Evolutionary conservation across 2,329 filamentous ascomycete genomes (phyloP), one percentile per base, ranked within the genome.

Genomic region (Trichophaea hybrida): DNA sequence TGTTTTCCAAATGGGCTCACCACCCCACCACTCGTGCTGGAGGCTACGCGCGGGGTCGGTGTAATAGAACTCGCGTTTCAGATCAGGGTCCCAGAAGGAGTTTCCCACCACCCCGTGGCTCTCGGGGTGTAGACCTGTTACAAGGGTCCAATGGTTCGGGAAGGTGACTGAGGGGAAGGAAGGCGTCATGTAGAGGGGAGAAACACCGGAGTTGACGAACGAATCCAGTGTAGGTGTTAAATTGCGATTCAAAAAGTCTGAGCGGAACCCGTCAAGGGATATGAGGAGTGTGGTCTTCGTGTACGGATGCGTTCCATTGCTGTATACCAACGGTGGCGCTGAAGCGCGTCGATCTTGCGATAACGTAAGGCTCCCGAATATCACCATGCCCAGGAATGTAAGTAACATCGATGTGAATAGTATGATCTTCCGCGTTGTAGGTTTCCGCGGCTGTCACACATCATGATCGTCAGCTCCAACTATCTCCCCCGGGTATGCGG

Each of bases 151-250:
- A 72, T 97, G 93, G 68, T 97, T 91, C 10, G 93, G 93, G 68
- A 98, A 98, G 0, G 93, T 98, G 50, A 98, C 88, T 24, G 88
- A 94, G 0, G 93, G 93, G 66, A 98, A 98, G 43, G 88, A 94
- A 0, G 93, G 93, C 5, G 82, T 78, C 89, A 98, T 96, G 73
- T 91, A 96, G 65, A 82, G 79, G 2, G 93, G 91, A 5, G 90
- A 95, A 8, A 97, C 83, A 34, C 93, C 93, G 65, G 88, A 82
- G 61, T 81, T 79, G 63, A 95, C 77, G 65, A 98, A 85, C 1
- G 82, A 78, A 66, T 82, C 87, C 6, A 98, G 76, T 1, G 84
- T 83, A 0, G 91, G 93, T 1, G 91, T 96, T 35, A 97, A 74
- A 0, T 84, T 85, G 12, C 89, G 83, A 64, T 85, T 80, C 44